Evolutionary conservation across 352 stramenopile species (phyloP), one percentile per base, ranked within the genome.

Genomic region (Phytophthora aleatoria): DNA sequence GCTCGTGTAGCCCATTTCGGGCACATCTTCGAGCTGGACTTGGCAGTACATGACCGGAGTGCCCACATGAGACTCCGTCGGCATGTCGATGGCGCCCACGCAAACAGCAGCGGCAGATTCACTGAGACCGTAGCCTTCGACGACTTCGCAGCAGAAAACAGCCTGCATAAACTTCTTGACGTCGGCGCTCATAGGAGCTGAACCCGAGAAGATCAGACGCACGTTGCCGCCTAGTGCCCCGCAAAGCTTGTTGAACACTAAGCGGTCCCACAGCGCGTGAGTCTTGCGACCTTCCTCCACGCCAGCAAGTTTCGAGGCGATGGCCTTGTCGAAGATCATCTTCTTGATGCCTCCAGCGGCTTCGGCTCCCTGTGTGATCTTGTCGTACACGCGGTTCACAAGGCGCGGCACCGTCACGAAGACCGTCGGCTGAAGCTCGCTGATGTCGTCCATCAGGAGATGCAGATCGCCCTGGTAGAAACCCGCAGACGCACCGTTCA

Each of bases 341-440:
- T 79, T 82, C 58, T 75, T 78, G 15, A 86, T 9, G 20, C 59
- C 64, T 13, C 73, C 68, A 43, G 68, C 68, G 5, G 64, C 57
- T 15, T 69, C 73, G 1, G 90, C 82, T 35, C 73, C 71, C 28
- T 78, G 67, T 43, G 83, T 77, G 60, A 97, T 89, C 69, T 98
- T 98, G 85, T 98, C 94, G 71, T 98, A 90, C 50, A 99, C 94
- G 67, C 96, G 96, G 61, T 98, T 98, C 48, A 98, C 75, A 6
- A 99, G 87, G 6, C 96, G 87, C 10, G 97, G 96, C 43, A 98
- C 96, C 5, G 87, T 90, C 16, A 89, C 80, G 69, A 99, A 96
- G 1, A 97, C 69, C 1, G 94, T 98, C 1, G 96, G 94, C 39
- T 83, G 75, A 53, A 98, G 91, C 13, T 76, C 90, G 24, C 85